A percentile compares a stretch with the other conserved stretches of the same genome.
phyloP scores from a whole-genome alignment of 2,329 filamentous ascomycete genomes.

The Fusarium begoniae region DNA sequence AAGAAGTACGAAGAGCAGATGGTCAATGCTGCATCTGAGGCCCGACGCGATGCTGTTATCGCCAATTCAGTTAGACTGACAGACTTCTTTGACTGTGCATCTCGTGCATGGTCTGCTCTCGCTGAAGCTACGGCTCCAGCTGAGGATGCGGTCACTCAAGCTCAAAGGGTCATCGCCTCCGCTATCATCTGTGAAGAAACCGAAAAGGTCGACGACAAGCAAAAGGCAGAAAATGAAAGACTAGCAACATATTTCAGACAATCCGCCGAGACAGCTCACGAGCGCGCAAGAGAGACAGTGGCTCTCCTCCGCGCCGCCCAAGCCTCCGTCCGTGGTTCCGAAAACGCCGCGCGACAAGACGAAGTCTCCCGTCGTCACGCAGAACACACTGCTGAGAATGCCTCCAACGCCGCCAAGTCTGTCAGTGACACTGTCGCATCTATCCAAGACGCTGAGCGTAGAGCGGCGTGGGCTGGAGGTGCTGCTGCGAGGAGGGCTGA shows the following conservation, averaged over 20 bases:
- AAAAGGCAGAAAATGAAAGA: slow-evolving; percentile 9
- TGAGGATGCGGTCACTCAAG: slow-evolving; percentile 22
- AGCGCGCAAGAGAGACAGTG: slow-evolving; percentile 17
- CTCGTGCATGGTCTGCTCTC: slow-evolving; percentile 19
- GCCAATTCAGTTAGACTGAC: background rate
- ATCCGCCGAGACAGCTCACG: slow-evolving; percentile 22
- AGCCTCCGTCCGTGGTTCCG: slow-evolving; percentile 9
- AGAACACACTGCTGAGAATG: slow-evolving; percentile 12
- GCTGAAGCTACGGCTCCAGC: slow-evolving; percentile 26
- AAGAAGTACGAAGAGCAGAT: slow-evolving; percentile 26
- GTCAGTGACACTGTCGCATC: background rate
- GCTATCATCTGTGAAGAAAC: slow-evolving; percentile 20
- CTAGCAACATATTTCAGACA: slow-evolving; percentile 17
- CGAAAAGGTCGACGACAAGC: slow-evolving; percentile 17
- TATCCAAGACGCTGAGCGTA: slow-evolving; percentile 13
- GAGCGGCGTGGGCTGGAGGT: slow-evolving; percentile 11
- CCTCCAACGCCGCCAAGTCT: background rate
- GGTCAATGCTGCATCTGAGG: background rate
- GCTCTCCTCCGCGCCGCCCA: slow-evolving; percentile 17
- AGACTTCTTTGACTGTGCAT: slow-evolving; percentile 17
- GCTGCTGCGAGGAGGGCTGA: slow-evolving; percentile 12
- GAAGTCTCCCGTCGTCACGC: slow-evolving; percentile 1
- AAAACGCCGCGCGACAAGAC: slow-evolving; percentile 11
- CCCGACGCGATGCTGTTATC: slow-evolving; percentile 9
- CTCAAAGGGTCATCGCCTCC: slow-evolving; percentile 12